Percentiles rank a stretch among this genome's conserved stretches.
phyloP scores from a whole-genome alignment of 2,329 filamentous ascomycete genomes.

The Colletotrichum karsti region DNA sequence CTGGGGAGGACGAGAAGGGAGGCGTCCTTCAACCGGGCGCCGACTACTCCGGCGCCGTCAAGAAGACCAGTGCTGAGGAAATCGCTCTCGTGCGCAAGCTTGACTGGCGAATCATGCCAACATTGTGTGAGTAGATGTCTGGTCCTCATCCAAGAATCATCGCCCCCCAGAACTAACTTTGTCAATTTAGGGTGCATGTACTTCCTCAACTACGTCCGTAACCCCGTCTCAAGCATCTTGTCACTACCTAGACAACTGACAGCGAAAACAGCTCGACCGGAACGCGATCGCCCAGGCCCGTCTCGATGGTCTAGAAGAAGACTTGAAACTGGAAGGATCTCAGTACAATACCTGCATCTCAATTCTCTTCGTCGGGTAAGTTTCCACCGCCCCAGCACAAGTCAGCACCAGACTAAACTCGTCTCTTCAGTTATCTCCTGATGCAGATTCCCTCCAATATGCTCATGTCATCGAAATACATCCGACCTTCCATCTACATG shows the following conservation, averaged over 20 bases:
- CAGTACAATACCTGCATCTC: slow-evolving; percentile 58
- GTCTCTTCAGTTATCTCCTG: slow-evolving; percentile 46
- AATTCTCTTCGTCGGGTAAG: slow-evolving; percentile 60
- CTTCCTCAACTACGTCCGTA: slow-evolving; percentile 45
- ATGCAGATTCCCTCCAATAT: slow-evolving; percentile 57
- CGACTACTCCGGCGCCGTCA: slow-evolving; percentile 43
- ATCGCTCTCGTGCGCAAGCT: slow-evolving; percentile 47
- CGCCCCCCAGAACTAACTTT: background rate
- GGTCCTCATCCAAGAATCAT: background rate
- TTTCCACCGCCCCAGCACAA: background rate
- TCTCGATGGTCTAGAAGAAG: slow-evolving; percentile 60
- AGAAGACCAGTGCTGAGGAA: slow-evolving; percentile 42
- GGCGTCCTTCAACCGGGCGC: slow-evolving; percentile 33
- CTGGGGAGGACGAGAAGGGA: slow-evolving; percentile 31
- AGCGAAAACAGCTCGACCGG: slow-evolving; percentile 47
- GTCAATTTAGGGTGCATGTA: slow-evolving; percentile 40
- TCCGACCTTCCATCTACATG: slow-evolving; percentile 40
- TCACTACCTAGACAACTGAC: background rate
- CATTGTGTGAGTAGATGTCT: slow-evolving; percentile 38
- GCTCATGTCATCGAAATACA: slow-evolving; percentile 48
- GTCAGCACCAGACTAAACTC: background rate
- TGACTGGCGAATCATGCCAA: slow-evolving; percentile 48
- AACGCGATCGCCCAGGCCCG: slow-evolving; percentile 66
- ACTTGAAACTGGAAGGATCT: slow-evolving; percentile 54
- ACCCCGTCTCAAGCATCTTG: accelerated